phyloP scores from a whole-genome alignment of 768 basidiomycete genomes.

The Tylopilus sp. region DNA sequence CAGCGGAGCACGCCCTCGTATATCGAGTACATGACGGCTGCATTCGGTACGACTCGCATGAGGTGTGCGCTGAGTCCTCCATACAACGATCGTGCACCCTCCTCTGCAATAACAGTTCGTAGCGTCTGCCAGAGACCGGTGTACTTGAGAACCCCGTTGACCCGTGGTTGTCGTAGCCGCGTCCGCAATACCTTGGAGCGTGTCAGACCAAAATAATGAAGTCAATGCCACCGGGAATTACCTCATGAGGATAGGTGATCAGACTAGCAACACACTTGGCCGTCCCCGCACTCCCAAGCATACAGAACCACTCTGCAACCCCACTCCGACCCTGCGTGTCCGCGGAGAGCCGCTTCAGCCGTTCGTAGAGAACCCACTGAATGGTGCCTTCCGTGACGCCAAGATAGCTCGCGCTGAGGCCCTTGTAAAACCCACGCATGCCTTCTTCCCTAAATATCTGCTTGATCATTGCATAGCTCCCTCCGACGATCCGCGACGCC shows the following conservation, averaged over 20 bases:
- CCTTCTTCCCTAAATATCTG: conserved; percentile 82
- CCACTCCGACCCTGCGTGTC: conserved; percentile 54
- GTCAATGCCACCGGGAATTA: conserved; percentile 31
- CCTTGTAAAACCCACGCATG: conserved; percentile 87
- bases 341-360: conserved; percentile 69
- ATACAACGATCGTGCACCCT: conserved; percentile 83
- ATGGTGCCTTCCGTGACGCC: conserved; percentile 96
- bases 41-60: conserved; percentile 96
- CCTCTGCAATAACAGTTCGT: conserved; percentile 81
- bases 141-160: conserved; percentile 79
- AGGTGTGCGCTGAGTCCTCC: conserved; percentile 93
- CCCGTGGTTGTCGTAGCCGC: conserved; percentile 82
- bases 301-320: conserved; percentile 66
- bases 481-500: conserved; percentile 39
- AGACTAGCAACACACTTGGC: conserved; percentile 93
- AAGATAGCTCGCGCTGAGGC: conserved; percentile 89
- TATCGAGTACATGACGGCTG: conserved; percentile 94
- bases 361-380: conserved; percentile 96
- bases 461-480: conserved; percentile 60
- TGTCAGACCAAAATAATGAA: not conserved
- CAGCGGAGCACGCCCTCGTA: conserved; percentile 82
- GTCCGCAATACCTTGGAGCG: conserved; percentile 85
- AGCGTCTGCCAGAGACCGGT: conserved; percentile 83
- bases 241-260: conserved; percentile 98
- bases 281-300: conserved; percentile 86